phyloP scores from a whole-genome alignment of 2,329 filamentous ascomycete species.

The Aureobasidium sp. region DNA sequence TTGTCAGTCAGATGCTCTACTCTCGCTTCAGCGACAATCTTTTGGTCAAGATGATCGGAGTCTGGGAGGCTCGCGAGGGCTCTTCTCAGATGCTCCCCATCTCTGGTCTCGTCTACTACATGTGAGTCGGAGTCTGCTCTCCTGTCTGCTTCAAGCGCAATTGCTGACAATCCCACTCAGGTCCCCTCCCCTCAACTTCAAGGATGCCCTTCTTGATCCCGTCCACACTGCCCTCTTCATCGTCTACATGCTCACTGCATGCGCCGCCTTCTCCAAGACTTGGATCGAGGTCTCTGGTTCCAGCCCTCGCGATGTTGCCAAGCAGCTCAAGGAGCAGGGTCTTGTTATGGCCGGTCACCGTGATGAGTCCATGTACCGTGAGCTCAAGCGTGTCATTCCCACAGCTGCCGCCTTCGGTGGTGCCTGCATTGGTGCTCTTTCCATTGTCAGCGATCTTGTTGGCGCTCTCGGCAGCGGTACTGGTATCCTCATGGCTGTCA shows the following conservation, averaged over 20 bases:
- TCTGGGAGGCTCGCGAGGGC: slow-evolving; percentile 96
- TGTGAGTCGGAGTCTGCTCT: slow-evolving; percentile 52
- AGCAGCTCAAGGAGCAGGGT: slow-evolving; percentile 99
- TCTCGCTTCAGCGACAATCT: slow-evolving; percentile 99
- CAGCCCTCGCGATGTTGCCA: slow-evolving; percentile 93
- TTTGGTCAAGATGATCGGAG: slow-evolving; percentile 90
- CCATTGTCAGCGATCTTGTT: slow-evolving; percentile 89
- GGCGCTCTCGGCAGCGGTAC: slow-evolving; percentile 94
- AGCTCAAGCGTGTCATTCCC: slow-evolving; percentile 98
- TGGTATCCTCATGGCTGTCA: slow-evolving; percentile 95
- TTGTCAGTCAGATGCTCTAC: slow-evolving; percentile 99
- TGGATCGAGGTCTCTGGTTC: slow-evolving; percentile 99
- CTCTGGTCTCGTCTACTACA: slow-evolving; percentile 97
- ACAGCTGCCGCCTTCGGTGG: slow-evolving; percentile 97
- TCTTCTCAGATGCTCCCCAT: slow-evolving; percentile 90
- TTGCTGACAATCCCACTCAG: background rate
- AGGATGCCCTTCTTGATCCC: slow-evolving; percentile 90
- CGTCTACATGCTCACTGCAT: slow-evolving; percentile 94
- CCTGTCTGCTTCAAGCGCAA: background rate
- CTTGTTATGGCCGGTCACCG: slow-evolving; percentile 99
- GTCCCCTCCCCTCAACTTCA: slow-evolving; percentile 84
- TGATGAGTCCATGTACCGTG: slow-evolving; percentile 99
- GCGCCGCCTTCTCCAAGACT: slow-evolving; percentile 98
- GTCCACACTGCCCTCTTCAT: slow-evolving; percentile 96
- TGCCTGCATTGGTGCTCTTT: slow-evolving; percentile 96